Percentiles rank a stretch among this genome's conserved stretches.
Evolutionary conservation across 768 basidiomycete genomes (phyloP).

Genomic region (Psilocybe subaeruginosa): DNA sequence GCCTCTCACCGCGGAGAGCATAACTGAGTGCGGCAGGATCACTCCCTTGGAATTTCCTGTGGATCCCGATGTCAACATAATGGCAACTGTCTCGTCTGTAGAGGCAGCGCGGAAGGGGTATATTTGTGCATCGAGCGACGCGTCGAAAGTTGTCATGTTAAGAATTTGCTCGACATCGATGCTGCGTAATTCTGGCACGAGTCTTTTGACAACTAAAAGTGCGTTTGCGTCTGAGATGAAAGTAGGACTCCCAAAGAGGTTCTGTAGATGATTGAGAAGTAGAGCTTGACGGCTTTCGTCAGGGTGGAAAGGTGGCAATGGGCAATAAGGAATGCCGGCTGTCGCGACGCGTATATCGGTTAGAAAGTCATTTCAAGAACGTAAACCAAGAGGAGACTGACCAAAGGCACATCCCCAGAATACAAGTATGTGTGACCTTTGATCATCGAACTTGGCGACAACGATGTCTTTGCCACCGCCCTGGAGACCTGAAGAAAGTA

Average conservation of each 20-base stretch:
- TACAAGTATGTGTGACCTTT: neutral
- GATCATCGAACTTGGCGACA: neutral
- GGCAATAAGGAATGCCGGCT: slow-evolving; percentile 2
- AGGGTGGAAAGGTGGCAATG: neutral
- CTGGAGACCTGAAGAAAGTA: neutral
- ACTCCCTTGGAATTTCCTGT: slow-evolving; percentile 3
- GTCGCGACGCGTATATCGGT: neutral
- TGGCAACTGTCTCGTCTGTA: neutral
- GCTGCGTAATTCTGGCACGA: neutral
- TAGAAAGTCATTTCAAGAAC: neutral
- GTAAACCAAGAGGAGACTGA: neutral
- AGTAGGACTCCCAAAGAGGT: neutral
- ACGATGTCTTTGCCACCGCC: slow-evolving; percentile 3
- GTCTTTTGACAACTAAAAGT: neutral
- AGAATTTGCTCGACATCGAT: neutral
- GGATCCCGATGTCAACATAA: slow-evolving; percentile 6
- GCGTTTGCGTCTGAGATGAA: neutral
- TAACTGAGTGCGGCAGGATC: neutral
- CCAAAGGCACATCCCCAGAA: slow-evolving; percentile 3
- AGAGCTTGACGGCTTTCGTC: neutral
- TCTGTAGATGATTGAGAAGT: neutral
- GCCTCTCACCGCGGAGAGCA: neutral
- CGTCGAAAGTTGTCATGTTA: neutral
- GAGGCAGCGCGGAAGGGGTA: neutral
- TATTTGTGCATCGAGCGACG: neutral